A percentile compares a stretch with the other conserved stretches of the same genome.
Evolutionary conservation across 306 rosid species (phyloP).

Genomic region (Styphnolobium japonicum): DNA sequence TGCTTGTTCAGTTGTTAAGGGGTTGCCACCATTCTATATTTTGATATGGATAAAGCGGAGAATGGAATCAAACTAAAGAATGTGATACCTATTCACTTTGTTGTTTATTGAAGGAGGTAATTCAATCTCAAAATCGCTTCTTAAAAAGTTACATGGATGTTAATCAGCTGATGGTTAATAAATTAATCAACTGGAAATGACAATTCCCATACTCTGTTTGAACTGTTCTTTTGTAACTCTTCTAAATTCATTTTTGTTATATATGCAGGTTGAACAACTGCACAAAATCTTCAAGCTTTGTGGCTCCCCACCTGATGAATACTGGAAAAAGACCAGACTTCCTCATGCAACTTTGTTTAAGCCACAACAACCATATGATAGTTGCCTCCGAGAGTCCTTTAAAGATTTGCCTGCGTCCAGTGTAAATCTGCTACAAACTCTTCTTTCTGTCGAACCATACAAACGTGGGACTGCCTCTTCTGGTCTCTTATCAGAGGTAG

Average conservation of each 20-base stretch:
- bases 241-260: slow-evolving; percentile 1
- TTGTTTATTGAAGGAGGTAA: background rate
- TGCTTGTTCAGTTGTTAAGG: background rate
- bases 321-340: slow-evolving; percentile 81
- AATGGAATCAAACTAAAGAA: slow-evolving; percentile 1
- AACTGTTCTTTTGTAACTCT: slow-evolving; percentile 18
- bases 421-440: slow-evolving; percentile 65
- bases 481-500: slow-evolving; percentile 87
- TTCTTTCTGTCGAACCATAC: slow-evolving; percentile 90
- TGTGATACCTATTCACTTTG: background rate
- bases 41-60: background rate
- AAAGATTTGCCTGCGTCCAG: slow-evolving; percentile 53
- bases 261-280: slow-evolving; percentile 80
- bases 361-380: slow-evolving; percentile 81
- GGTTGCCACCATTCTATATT: background rate
- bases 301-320: slow-evolving; percentile 92
- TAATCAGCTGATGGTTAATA: background rate
- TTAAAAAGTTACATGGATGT: background rate
- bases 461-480: slow-evolving; percentile 85
- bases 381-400: slow-evolving; percentile 67
- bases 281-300: slow-evolving; percentile 98
- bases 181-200: background rate
- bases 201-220: slow-evolving; percentile 13
- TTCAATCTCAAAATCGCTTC: background rate
- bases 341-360: slow-evolving; percentile 84